phyloP scores from a whole-genome alignment of 352 stramenopile species.

The Phytopythium vexans region DNA sequence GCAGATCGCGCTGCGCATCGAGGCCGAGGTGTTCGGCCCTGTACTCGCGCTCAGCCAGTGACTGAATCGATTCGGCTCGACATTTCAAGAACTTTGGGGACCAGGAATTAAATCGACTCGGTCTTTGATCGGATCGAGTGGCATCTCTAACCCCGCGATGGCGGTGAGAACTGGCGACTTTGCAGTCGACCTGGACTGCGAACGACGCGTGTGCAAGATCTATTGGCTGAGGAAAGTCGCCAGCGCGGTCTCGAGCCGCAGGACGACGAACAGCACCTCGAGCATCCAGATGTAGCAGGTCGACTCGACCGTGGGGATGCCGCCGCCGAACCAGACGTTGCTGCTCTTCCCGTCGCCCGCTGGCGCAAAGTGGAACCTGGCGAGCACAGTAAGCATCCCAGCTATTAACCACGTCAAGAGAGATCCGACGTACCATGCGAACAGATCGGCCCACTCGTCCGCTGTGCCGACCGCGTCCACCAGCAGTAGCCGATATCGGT shows the following conservation, averaged over 20 bases:
- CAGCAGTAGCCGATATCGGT: conserved; percentile 16
- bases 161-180: too few relatives aligned
- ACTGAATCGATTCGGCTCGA: neutral
- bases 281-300: conserved; percentile 14
- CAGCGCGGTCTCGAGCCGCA: conserved; percentile 2
- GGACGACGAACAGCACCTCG: conserved; percentile 1
- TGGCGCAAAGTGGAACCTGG: conserved; percentile 26
- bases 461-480: conserved; percentile 1
- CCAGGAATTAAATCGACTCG: too few relatives aligned
- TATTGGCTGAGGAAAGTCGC: neutral
- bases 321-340: conserved; percentile 28
- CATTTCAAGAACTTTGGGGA: too few relatives aligned
- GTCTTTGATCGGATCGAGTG: too few relatives aligned
- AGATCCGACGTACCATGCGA: conserved; percentile 10
- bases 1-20: conserved; percentile 57
- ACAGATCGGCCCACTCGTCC: conserved; percentile 20
- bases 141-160: too few relatives aligned
- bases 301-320: conserved; percentile 23
- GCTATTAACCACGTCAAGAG: neutral
- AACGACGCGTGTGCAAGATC: too few relatives aligned
- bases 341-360: conserved; percentile 23
- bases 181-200: too few relatives aligned
- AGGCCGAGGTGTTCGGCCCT: conserved; percentile 44
- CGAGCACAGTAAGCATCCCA: neutral
- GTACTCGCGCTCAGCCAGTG: conserved; percentile 25